These are phyloP conservation scores for Stagonosporopsis cucurbitacearum DNA, from an alignment of 2,329 filamentous ascomycete species.

Conservation along the genomic window DNA sequence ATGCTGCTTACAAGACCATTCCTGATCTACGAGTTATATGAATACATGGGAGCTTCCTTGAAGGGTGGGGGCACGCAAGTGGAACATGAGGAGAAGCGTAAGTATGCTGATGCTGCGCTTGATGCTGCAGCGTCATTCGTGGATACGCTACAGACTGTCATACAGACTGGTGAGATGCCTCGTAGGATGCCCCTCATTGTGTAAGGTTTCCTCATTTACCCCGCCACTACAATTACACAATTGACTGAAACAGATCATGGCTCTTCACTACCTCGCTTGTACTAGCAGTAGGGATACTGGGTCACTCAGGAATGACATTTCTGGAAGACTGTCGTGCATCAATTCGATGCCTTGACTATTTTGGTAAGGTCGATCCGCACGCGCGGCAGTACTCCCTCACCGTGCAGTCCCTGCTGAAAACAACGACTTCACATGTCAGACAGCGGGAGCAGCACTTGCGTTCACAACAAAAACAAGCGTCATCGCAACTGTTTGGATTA, in stretches of 20 bases:
- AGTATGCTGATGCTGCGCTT: slow-evolving; percentile 41
- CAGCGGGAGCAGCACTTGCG: slow-evolving; percentile 33
- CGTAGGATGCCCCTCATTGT: slow-evolving; percentile 42
- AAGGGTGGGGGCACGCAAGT: slow-evolving; percentile 35
- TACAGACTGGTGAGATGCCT: slow-evolving; percentile 29
- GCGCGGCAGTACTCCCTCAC: slow-evolving; percentile 41
- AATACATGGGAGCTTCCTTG: slow-evolving; percentile 41
- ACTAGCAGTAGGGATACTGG: slow-evolving; percentile 35
- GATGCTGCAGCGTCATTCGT: slow-evolving; percentile 39
- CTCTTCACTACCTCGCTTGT: slow-evolving; percentile 42
- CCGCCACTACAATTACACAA: neutral
- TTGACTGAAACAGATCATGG: slow-evolving; percentile 33
- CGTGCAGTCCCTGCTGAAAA: slow-evolving; percentile 34
- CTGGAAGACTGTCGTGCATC: slow-evolving; percentile 31
- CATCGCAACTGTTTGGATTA: slow-evolving; percentile 40
- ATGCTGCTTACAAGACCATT: slow-evolving; percentile 62
- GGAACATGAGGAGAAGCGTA: slow-evolving; percentile 35
- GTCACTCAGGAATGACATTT: slow-evolving; percentile 31
- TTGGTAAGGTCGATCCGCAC: slow-evolving; percentile 36
- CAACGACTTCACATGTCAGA: slow-evolving; percentile 33
- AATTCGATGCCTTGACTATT: slow-evolving; percentile 37
- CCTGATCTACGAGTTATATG: slow-evolving; percentile 58
- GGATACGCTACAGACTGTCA: slow-evolving; percentile 33
- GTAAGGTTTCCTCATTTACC: slow-evolving; percentile 21
- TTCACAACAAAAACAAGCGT: slow-evolving; percentile 36